phyloP scores from a whole-genome alignment of 148 eudicot genomes.

The Polygonum maritimum region DNA sequence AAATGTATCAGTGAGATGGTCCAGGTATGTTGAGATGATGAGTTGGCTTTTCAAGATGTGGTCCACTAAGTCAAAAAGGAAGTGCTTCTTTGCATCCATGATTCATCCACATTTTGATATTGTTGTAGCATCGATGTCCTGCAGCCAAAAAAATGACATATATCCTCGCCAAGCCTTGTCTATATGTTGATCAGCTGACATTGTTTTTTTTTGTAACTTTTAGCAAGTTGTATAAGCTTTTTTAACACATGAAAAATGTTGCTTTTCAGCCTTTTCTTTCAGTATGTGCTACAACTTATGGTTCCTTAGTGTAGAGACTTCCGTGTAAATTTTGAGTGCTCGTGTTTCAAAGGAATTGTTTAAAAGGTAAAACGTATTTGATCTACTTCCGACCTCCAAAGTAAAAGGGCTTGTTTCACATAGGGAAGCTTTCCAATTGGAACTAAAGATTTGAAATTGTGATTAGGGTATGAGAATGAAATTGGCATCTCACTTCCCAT shows the following conservation, averaged over 20 bases:
- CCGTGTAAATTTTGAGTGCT: background rate
- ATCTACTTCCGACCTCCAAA: background rate
- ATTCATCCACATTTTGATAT: background rate
- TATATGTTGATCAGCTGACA: background rate
- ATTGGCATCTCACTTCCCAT: background rate
- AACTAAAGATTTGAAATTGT: background rate
- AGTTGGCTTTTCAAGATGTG: background rate
- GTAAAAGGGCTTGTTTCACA: background rate
- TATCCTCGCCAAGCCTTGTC: background rate
- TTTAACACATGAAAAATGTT: background rate
- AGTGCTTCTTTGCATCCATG: background rate
- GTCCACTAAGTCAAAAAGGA: background rate
- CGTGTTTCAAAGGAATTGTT: background rate
- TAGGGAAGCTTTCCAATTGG: background rate
- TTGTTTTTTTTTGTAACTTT: background rate
- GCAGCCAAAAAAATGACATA: background rate
- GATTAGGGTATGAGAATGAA: background rate
- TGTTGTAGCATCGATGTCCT: background rate
- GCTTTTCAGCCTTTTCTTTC: background rate
- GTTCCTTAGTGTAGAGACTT: background rate
- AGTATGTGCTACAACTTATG: background rate
- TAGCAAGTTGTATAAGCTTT: background rate
- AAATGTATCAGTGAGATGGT: constrained; percentile 92
- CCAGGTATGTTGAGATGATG: constrained; percentile 46
- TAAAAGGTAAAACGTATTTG: background rate